Conservation (phyloP, 208 protist genomes). For the Acanthamoeba comandoni region DNA sequence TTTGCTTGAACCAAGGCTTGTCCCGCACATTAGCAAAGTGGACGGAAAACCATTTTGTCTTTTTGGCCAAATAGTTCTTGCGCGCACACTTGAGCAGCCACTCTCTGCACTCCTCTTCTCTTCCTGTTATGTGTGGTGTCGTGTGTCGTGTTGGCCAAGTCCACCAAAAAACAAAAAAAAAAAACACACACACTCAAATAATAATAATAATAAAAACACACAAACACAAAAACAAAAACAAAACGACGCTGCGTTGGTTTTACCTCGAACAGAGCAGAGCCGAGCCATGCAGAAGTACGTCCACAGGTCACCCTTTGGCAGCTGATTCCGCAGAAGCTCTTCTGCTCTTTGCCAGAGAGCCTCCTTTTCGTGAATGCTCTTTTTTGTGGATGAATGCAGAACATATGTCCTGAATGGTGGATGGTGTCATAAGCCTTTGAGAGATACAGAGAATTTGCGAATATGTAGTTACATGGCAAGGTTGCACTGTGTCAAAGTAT, state of each 20-base stretch:
- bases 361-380: neutral
- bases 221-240: too few relatives aligned
- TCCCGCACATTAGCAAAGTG: conserved; percentile 55
- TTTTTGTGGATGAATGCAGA: conserved; percentile 32
- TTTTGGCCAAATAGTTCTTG: conserved; percentile 71
- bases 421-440: neutral
- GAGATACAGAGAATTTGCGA: neutral
- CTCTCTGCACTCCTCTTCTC: conserved; percentile 8
- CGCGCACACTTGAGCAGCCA: conserved; percentile 50
- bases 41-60: conserved; percentile 65
- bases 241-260: too few relatives aligned
- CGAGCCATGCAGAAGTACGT: conserved; percentile 73
- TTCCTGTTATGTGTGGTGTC: neutral
- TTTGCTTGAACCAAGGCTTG: conserved; percentile 42
- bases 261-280: conserved; percentile 42
- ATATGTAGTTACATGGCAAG: conserved; percentile 42
- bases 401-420: conserved; percentile 12
- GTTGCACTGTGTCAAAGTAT: conserved; percentile 70
- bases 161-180: neutral
- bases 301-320: conserved; percentile 41
- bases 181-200: too few relatives aligned
- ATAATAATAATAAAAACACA: too few relatives aligned
- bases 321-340: conserved; percentile 27
- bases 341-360: conserved; percentile 57
- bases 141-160: neutral